Base-by-base conservation (phyloP, 1,139 yeast species). In the Arxiozyma telluris region DNA sequence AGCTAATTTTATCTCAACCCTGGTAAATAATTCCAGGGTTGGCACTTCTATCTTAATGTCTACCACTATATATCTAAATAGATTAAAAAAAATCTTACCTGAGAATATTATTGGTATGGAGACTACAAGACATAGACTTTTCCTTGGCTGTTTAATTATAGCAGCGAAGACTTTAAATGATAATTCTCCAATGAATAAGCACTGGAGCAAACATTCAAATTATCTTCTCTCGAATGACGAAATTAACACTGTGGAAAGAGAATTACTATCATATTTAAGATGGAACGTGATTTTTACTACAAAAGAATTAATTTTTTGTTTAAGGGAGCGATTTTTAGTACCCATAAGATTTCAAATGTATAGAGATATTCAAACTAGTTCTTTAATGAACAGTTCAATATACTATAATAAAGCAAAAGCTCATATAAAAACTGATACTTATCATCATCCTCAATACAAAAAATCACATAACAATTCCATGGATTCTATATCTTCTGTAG, bases 31-130 rank as follows among this genome's bases (percentile, higher is more conserved):
- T 64, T 88, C 97, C 18, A 90, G 90, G 68, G 98, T 93, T 38
- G 97, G 91, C 71, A 87, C 96, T 3, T 91, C 98, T 44, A 91
- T 98, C 1, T 77, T 93, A 57, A 91, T 93, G 98, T 84, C 97
- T 30, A 80, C 96, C 2, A 76, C 90, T 54, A 90, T 90, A 18
- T 91, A 89, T 70, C 76, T 93, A 57, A 83, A 85, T 57, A 84
- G 91, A 59, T 77, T 93, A 63, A 81, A 94, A 61, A 79, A 81
- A 57, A 76, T 85, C 20, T 79, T 93, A 54, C 98, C 98, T 6
- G 83, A 91, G 42, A 87, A 88, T 71, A 96, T 96, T 21, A 81
- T 87, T 56, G 98, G 98, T 30, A 89, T 90, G 81, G 90, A 88
- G 61, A 88, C 97, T 56, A 90, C 98, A 12, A 82, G 96, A 67